A percentile compares a stretch with the other conserved stretches of the same genome.
phyloP scores from a whole-genome alignment of 2,329 filamentous ascomycete genomes.

The Clarireedia monteithiana region DNA sequence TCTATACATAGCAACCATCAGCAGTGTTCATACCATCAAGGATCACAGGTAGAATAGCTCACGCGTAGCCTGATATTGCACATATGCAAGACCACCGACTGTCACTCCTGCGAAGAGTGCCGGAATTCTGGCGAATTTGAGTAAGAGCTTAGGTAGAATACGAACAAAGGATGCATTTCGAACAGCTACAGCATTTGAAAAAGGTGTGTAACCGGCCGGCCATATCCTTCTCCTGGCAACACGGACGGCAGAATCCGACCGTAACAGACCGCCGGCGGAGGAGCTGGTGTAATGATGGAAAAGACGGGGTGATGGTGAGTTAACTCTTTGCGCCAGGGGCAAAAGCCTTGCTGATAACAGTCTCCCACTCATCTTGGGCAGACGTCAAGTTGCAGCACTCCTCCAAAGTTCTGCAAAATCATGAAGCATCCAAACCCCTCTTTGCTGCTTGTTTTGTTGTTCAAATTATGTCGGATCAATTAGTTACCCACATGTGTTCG shows the following conservation, averaged over 20 bases:
- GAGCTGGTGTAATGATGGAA: slow-evolving; percentile 49
- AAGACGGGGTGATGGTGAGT: slow-evolving; percentile 49
- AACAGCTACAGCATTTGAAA: slow-evolving; percentile 68
- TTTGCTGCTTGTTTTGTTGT: slow-evolving; percentile 7
- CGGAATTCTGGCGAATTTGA: slow-evolving; percentile 81
- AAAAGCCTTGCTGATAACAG: slow-evolving; percentile 66
- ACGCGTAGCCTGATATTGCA: slow-evolving; percentile 94
- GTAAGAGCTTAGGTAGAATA: slow-evolving; percentile 75
- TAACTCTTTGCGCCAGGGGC: slow-evolving; percentile 55
- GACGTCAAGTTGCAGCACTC: slow-evolving; percentile 12
- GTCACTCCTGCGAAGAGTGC: slow-evolving; percentile 87
- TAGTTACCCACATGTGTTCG: neutral
- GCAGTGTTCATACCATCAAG: neutral
- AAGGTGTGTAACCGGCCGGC: slow-evolving; percentile 68
- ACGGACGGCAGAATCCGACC: slow-evolving; percentile 55
- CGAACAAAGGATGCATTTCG: slow-evolving; percentile 58
- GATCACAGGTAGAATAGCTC: slow-evolving; percentile 30
- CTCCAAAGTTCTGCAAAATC: slow-evolving; percentile 1
- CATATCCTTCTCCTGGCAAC: slow-evolving; percentile 58
- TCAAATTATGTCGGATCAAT: neutral
- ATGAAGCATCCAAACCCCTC: slow-evolving; percentile 1
- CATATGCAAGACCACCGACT: slow-evolving; percentile 79
- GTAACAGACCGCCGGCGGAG: slow-evolving; percentile 60
- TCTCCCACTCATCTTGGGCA: slow-evolving; percentile 35
- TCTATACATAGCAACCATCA: slow-evolving; percentile 35